Conservation (phyloP, 768 basidiomycete genomes). For the Chlorophyllum brunneum region DNA sequence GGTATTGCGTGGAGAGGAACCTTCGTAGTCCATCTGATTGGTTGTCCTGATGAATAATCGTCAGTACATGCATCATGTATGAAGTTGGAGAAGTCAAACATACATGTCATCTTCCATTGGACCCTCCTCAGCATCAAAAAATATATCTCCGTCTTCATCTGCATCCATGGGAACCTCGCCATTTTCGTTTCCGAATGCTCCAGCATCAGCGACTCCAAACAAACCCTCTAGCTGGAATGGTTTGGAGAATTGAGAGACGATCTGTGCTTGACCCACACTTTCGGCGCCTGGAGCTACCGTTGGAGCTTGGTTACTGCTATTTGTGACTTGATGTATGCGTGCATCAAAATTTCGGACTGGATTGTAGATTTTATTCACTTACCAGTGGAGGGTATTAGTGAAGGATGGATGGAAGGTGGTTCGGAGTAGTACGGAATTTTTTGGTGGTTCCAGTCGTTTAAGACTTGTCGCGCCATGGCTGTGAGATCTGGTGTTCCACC, state of each 20-base stretch:
- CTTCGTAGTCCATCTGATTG: conserved; percentile 32
- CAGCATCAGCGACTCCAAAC: conserved; percentile 76
- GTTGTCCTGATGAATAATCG: conserved; percentile 14
- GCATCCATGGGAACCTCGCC: conserved; percentile 25
- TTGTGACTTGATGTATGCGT: not conserved
- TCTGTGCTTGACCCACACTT: conserved; percentile 76
- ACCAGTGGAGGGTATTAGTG: conserved; percentile 58
- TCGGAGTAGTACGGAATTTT: conserved; percentile 87
- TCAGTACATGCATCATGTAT: not conserved
- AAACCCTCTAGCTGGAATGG: conserved; percentile 80
- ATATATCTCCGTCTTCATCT: conserved; percentile 39
- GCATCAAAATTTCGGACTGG: not conserved
- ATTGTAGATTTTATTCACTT: conserved; percentile 10
- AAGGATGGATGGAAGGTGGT: conserved; percentile 78
- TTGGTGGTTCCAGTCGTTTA: conserved; percentile 94
- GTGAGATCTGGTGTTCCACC: conserved; percentile 90
- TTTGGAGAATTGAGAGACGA: conserved; percentile 63
- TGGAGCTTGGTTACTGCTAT: conserved; percentile 21
- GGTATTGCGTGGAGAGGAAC: conserved; percentile 28
- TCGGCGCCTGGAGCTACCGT: conserved; percentile 70
- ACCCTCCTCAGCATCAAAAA: conserved; percentile 39
- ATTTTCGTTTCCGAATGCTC: conserved; percentile 63
- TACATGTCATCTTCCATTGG: conserved; percentile 39
- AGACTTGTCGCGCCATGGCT: conserved; percentile 73
- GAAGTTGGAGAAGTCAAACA: conserved; percentile 11